Percentiles rank a stretch among this genome's conserved stretches.
phyloP scores from a whole-genome alignment of 73 alveolate genomes.

The Uronychia setigera region DNA sequence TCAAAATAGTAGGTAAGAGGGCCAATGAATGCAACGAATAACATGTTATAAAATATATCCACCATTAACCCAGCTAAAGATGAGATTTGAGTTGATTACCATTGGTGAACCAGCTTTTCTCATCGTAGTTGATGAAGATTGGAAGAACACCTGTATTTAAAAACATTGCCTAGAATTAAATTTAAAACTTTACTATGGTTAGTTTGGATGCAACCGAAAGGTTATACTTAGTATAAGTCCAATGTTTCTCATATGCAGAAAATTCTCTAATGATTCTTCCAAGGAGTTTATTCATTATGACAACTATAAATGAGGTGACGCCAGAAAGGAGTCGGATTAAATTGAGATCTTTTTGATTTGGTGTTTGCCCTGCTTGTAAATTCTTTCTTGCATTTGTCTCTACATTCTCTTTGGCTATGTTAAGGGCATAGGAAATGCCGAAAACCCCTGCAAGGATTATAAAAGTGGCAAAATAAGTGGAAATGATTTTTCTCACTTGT shows the following conservation, averaged over 20 bases:
- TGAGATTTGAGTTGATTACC: slow-evolving; percentile 6
- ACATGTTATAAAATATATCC: slow-evolving; percentile 30
- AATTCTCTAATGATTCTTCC: slow-evolving; percentile 47
- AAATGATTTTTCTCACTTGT: slow-evolving; percentile 30
- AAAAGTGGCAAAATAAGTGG: slow-evolving; percentile 53
- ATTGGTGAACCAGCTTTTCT: slow-evolving; percentile 40
- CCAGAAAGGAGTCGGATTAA: slow-evolving; percentile 38
- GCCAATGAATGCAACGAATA: slow-evolving; percentile 26
- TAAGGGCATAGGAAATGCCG: slow-evolving; percentile 56
- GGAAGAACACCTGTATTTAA: slow-evolving; percentile 69
- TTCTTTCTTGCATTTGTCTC: background rate
- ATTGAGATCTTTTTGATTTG: background rate
- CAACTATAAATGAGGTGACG: slow-evolving; percentile 58
- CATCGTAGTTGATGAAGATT: slow-evolving; percentile 31
- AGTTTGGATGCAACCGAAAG: slow-evolving; percentile 70
- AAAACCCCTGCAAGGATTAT: slow-evolving; percentile 51
- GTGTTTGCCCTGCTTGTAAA: background rate
- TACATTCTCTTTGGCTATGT: background rate
- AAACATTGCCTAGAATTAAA: slow-evolving; percentile 30
- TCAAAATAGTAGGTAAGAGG: slow-evolving; percentile 48
- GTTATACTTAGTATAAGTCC: slow-evolving; percentile 68
- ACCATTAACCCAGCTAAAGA: slow-evolving; percentile 30
- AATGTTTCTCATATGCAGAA: slow-evolving; percentile 51
- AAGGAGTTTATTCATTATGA: slow-evolving; percentile 45
- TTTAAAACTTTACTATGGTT: slow-evolving; percentile 31